These are phyloP conservation scores for Haplosporangium sp. DNA, from an alignment of 371 early-diverging fungal species.

Conservation along the genomic window DNA sequence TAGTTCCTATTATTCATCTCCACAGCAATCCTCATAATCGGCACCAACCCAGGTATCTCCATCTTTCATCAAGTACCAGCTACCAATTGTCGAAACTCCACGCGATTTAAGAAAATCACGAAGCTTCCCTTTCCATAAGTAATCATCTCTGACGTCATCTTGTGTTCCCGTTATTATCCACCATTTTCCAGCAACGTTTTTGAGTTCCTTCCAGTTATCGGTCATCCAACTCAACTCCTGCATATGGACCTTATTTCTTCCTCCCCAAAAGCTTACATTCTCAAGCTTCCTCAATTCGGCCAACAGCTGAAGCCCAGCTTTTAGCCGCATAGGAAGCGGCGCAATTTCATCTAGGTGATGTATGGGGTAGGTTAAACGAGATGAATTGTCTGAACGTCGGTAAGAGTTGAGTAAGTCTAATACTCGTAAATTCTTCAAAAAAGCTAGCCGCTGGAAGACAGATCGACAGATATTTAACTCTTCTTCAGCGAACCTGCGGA, in stretches of 20 bases:
- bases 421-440: not conserved
- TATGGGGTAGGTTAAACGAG: not conserved
- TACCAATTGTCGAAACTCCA: not conserved
- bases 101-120: not conserved
- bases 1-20: not conserved
- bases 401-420: not conserved
- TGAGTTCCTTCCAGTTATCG: slow-evolving; percentile 5
- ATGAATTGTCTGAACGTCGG: not conserved
- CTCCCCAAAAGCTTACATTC: not conserved
- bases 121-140: not conserved
- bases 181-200: not conserved
- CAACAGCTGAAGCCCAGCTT: not conserved
- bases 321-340: not conserved
- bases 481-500: not conserved
- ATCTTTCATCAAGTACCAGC: not conserved
- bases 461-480: not conserved
- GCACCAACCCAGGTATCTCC: not conserved
- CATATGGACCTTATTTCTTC: not conserved
- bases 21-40: not conserved
- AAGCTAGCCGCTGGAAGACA: not conserved
- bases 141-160: not conserved
- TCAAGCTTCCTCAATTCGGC: not conserved
- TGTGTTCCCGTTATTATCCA: not conserved
- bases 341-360: not conserved
- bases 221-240: not conserved